Evolutionary conservation across 129 eudicot genomes (phyloP).

Genomic region (Flaveria brownii): DNA sequence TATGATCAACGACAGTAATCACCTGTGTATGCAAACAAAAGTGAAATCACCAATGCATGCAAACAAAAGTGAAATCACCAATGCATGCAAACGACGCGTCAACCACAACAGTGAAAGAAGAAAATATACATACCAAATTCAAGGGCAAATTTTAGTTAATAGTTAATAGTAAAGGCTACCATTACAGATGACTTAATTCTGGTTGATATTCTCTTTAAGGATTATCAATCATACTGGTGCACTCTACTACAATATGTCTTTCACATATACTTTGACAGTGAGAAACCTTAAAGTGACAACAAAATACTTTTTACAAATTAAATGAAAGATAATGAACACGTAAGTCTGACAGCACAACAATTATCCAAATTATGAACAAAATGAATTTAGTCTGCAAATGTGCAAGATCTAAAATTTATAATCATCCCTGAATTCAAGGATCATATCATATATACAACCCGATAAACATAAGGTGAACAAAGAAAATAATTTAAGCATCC

Average conservation of each 20-base stretch:
- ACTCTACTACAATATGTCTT: background rate
- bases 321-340: background rate
- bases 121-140: background rate
- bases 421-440: constrained; percentile 25
- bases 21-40: background rate
- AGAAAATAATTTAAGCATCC: constrained; percentile 14
- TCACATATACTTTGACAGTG: constrained; percentile 1
- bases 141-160: too few relatives aligned
- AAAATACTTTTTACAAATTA: constrained; percentile 4
- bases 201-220: background rate
- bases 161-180: too few relatives aligned
- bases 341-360: background rate
- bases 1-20: background rate
- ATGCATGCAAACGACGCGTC: background rate
- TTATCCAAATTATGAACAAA: constrained; percentile 27
- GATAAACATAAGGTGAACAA: constrained; percentile 11
- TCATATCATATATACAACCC: constrained; percentile 27
- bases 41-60: background rate
- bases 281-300: background rate
- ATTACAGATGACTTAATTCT: background rate
- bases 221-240: background rate
- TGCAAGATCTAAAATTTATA: constrained; percentile 24
- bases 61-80: too few relatives aligned
- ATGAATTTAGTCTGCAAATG: constrained; percentile 21
- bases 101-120: background rate